Percentiles rank a stretch among this genome's conserved stretches.
These are phyloP conservation scores for Aspergillus tubingensis DNA, from an alignment of 2,329 filamentous ascomycete genomes.

Conservation along the genomic window DNA sequence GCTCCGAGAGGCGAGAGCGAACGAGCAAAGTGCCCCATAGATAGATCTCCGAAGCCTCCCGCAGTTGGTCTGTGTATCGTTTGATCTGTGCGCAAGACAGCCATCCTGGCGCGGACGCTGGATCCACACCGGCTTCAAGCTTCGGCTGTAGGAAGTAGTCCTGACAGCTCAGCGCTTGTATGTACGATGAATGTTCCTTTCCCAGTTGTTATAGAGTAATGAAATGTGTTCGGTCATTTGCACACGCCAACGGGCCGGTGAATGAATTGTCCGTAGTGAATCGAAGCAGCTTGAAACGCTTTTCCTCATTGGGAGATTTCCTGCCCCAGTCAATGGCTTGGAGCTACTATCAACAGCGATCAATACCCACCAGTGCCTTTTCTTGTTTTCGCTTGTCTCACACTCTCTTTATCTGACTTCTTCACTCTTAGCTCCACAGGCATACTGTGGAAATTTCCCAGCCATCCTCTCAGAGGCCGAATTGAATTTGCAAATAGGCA, in stretches of 20 bases:
- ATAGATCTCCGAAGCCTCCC: not conserved
- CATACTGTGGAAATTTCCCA: not conserved
- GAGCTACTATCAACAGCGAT: not conserved
- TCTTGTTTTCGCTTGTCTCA: not conserved
- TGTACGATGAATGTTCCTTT: not conserved
- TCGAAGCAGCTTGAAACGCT: not conserved
- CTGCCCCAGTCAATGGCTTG: not conserved
- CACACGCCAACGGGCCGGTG: not conserved
- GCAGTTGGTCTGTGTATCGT: not conserved
- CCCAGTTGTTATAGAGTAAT: not conserved
- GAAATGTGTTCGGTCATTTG: not conserved
- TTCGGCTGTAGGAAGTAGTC: not conserved
- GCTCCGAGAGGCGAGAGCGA: conserved; percentile 17
- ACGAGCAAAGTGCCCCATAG: not conserved
- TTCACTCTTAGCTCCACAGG: not conserved
- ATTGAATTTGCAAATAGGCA: not conserved
- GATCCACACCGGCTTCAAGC: not conserved
- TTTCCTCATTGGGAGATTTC: not conserved
- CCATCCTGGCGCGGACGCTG: not conserved
- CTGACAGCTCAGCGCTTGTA: not conserved
- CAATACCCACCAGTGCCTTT: not conserved
- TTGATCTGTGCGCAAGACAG: not conserved
- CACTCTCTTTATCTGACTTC: not conserved
- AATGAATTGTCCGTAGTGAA: not conserved
- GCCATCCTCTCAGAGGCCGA: not conserved